These are phyloP conservation scores for Dictyostelium brefeldianum DNA, from an alignment of 78 protist genomes.

Conservation along the genomic window DNA sequence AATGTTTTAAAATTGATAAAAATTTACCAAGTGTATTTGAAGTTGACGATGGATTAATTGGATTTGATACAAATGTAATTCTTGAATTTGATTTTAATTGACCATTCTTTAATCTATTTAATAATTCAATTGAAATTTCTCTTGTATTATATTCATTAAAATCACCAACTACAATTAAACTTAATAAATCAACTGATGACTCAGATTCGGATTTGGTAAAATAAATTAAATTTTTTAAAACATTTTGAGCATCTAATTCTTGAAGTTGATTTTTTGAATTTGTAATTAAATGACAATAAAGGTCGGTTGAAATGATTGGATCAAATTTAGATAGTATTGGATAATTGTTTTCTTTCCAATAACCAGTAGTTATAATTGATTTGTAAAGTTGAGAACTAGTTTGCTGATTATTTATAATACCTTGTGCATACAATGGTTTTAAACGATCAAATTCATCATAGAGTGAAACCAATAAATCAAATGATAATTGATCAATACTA, in stretches of 20 bases:
- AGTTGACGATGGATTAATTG: not conserved
- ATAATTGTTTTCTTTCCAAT: not conserved
- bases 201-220: not conserved
- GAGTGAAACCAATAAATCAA: not conserved
- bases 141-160: slow-evolving; percentile 14
- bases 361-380: not conserved
- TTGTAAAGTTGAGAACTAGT: not conserved
- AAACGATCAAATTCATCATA: slow-evolving; percentile 28
- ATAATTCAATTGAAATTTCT: slow-evolving; percentile 1
- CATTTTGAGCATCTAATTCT: not conserved
- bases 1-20: not conserved
- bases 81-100: not conserved
- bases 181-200: not conserved
- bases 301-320: not conserved
- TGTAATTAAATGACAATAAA: not conserved
- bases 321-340: not conserved
- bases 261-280: not conserved
- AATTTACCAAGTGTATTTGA: not conserved
- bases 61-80: not conserved
- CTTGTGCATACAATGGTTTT: not conserved
- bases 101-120: not conserved
- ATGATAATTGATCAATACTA: not conserved
- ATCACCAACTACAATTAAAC: slow-evolving; percentile 26
- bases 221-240: not conserved
- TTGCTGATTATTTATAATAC: not conserved